Conservation (phyloP, 75 land plant species). For the Selaginella tamariscina region DNA sequence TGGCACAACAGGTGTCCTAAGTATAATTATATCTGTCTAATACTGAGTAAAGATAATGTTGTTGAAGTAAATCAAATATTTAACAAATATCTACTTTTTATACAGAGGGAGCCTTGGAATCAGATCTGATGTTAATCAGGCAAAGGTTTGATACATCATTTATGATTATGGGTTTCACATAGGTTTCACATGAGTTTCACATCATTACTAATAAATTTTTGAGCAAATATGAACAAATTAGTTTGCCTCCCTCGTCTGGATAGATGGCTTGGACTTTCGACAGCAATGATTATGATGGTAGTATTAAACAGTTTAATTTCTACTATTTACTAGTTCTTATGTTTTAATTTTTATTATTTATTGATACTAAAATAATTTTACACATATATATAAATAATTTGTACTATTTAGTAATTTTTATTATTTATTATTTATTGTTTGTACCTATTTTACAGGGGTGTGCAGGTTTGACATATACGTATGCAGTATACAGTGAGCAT, state of each 20-base stretch:
- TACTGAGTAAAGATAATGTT: no score
- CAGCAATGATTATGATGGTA: conserved; percentile 23
- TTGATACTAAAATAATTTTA: not conserved
- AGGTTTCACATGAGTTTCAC: no score
- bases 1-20: no score
- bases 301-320: not conserved
- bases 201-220: no score
- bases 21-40: no score
- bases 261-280: conserved; percentile 20
- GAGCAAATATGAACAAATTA: no score
- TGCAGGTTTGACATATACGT: conserved; percentile 38
- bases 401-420: not conserved
- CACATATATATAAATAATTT: not conserved
- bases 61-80: no score
- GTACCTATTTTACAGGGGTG: conserved; percentile 20
- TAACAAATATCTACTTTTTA: no score
- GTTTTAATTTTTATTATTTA: not conserved
- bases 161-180: no score
- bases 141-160: no score
- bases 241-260: conserved; percentile 17
- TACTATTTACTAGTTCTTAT: not conserved
- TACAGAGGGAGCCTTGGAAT: no score
- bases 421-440: not conserved
- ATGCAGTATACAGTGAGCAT: conserved; percentile 37
- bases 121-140: no score